Conservation (phyloP, 2,329 filamentous ascomycete genomes). For the Rhytidhysteron rufulum region DNA sequence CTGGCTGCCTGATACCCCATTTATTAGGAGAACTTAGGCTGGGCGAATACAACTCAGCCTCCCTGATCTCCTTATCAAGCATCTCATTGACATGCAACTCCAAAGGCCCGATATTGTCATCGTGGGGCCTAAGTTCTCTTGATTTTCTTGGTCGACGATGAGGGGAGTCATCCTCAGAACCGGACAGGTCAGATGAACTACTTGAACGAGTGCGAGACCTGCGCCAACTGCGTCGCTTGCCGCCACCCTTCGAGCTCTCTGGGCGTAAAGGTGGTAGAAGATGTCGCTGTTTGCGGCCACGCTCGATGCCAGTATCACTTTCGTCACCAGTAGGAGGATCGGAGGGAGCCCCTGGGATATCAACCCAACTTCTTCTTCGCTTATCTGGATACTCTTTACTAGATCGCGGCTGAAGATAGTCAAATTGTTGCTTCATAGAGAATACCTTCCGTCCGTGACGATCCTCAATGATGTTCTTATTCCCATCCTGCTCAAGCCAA, state of each 20-base stretch:
- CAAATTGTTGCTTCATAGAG: constrained; percentile 18
- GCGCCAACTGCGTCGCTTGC: constrained; percentile 26
- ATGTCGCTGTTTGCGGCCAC: constrained; percentile 32
- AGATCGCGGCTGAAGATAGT: constrained; percentile 24
- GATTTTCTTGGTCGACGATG: constrained; percentile 49
- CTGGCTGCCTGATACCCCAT: constrained; percentile 26
- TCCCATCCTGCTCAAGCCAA: constrained; percentile 80
- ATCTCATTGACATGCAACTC: constrained; percentile 43
- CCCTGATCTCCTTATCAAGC: constrained; percentile 41
- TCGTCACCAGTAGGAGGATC: constrained; percentile 32
- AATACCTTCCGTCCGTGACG: constrained; percentile 72
- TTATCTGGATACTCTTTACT: constrained; percentile 34
- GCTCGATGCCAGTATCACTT: constrained; percentile 34
- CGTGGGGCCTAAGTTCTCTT: constrained; percentile 44
- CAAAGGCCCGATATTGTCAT: constrained; percentile 45
- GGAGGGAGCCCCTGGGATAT: constrained; percentile 19
- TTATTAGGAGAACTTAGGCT: constrained; percentile 38
- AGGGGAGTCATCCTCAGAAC: constrained; percentile 44
- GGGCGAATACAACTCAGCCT: constrained; percentile 27
- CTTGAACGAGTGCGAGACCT: constrained; percentile 23
- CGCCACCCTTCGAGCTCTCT: constrained; percentile 22
- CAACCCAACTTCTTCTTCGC: constrained; percentile 29
- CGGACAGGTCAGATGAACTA: constrained; percentile 29
- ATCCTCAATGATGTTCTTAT: constrained; percentile 79
- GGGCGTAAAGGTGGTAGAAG: constrained; percentile 26